A percentile compares a stretch with the other conserved stretches of the same genome.
Evolutionary conservation across 495 filamentous ascomycete species (phyloP).

Genomic region (Oleoguttula mirabilis): DNA sequence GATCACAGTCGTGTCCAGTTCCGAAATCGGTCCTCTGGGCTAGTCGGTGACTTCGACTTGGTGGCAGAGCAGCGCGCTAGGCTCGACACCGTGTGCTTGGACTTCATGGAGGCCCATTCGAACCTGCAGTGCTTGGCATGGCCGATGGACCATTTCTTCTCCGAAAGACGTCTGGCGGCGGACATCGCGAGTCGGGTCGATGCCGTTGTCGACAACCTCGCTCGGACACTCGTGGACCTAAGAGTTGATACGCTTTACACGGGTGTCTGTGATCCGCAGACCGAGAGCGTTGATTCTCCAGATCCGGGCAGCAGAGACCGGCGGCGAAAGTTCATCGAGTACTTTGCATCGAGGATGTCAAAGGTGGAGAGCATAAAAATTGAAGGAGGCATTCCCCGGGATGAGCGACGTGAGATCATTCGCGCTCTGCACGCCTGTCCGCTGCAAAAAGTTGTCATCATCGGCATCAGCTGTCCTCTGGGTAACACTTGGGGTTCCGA

Average conservation of each 20-base stretch:
- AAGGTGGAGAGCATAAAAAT: slow-evolving; percentile 27
- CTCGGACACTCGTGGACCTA: slow-evolving; percentile 21
- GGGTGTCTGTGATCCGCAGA: slow-evolving; percentile 18
- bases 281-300: slow-evolving; percentile 8
- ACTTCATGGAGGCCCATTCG: slow-evolving; percentile 28
- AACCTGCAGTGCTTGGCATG: slow-evolving; percentile 27
- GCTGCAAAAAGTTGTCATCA: slow-evolving; percentile 26
- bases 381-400: slow-evolving; percentile 29
- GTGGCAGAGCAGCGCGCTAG: slow-evolving; percentile 2
- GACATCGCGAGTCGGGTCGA: slow-evolving; percentile 12
- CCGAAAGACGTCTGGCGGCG: not conserved
- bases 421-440: slow-evolving; percentile 25
- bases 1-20: slow-evolving; percentile 10
- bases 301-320: slow-evolving; percentile 10
- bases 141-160: slow-evolving; percentile 28
- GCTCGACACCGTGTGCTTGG: slow-evolving; percentile 10
- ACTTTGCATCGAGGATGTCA: slow-evolving; percentile 26
- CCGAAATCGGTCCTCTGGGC: slow-evolving; percentile 2
- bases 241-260: slow-evolving; percentile 23
- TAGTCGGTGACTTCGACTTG: slow-evolving; percentile 13
- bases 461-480: slow-evolving; percentile 22
- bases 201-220: slow-evolving; percentile 22
- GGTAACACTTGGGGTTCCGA: slow-evolving; percentile 28
- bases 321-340: slow-evolving; percentile 23
- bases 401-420: slow-evolving; percentile 28